These are phyloP conservation scores for Teunomyces stri DNA, from an alignment of 805 yeast genomes.

Conservation along the genomic window DNA sequence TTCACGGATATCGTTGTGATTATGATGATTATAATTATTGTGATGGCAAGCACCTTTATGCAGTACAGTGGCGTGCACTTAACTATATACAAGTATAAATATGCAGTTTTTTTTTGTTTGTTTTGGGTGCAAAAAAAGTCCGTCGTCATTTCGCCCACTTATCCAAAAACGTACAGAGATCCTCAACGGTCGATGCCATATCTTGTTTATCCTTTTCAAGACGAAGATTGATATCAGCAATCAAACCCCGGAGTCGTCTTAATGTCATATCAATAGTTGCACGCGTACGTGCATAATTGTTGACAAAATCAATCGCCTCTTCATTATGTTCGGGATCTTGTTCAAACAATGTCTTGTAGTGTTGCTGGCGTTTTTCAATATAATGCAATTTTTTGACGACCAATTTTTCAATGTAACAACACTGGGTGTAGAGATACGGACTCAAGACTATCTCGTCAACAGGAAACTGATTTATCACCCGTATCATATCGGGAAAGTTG, in stretches of 20 bases:
- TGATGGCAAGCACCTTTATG: background rate
- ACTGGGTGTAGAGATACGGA: slow-evolving; percentile 34
- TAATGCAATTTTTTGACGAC: slow-evolving; percentile 15
- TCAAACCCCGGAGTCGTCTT: slow-evolving; percentile 24
- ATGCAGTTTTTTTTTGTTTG: background rate
- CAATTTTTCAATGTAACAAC: slow-evolving; percentile 28
- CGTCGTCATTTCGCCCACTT: slow-evolving; percentile 18
- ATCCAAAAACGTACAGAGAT: slow-evolving; percentile 24
- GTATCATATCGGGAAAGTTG: slow-evolving; percentile 17
- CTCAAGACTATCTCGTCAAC: slow-evolving; percentile 27
- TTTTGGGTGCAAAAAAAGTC: background rate
- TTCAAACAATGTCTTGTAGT: background rate
- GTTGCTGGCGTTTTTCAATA: slow-evolving; percentile 4
- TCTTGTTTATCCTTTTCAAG: slow-evolving; percentile 31
- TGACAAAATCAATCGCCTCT: slow-evolving; percentile 5
- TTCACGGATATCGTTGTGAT: background rate
- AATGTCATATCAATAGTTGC: background rate
- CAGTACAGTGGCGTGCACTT: background rate
- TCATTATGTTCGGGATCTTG: slow-evolving; percentile 3
- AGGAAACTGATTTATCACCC: slow-evolving; percentile 27
- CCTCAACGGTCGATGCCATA: slow-evolving; percentile 15
- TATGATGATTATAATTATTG: background rate
- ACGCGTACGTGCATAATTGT: background rate
- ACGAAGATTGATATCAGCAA: slow-evolving; percentile 35
- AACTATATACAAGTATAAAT: background rate